These are phyloP conservation scores for Solanum tarapatanum DNA, from an alignment of 257 asterid genomes.

Conservation along the genomic window DNA sequence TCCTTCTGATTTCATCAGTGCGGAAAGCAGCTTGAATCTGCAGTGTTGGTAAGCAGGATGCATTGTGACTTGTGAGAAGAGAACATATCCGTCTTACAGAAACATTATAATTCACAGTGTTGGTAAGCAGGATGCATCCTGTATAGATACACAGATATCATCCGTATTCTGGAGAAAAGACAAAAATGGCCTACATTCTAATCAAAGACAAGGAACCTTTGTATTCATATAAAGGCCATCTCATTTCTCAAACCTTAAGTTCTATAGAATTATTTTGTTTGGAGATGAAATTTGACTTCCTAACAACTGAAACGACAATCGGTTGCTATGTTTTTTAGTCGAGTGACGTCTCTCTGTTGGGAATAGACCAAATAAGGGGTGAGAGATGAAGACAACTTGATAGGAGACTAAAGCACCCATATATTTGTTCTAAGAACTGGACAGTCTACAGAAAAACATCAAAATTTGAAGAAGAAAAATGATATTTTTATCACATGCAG, in stretches of 20 bases:
- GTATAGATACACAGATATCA: background rate
- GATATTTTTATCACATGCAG: background rate
- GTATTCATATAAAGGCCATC: background rate
- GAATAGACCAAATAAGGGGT: background rate
- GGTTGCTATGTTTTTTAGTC: background rate
- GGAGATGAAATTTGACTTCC: background rate
- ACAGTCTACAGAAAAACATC: background rate
- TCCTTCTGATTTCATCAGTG: constrained; percentile 40
- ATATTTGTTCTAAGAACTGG: background rate
- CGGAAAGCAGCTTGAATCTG: constrained; percentile 52
- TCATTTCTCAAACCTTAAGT: background rate
- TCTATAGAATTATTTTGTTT: background rate
- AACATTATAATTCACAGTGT: background rate
- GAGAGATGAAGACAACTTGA: background rate
- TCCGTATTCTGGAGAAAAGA: background rate
- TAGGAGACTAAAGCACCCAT: background rate
- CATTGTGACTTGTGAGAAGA: background rate
- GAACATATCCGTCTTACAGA: background rate
- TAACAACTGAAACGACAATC: background rate
- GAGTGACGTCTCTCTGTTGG: background rate
- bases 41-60: background rate
- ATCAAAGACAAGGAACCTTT: background rate
- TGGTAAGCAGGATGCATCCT: background rate
- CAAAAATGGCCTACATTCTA: background rate
- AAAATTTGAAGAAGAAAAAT: background rate